phyloP scores from a whole-genome alignment of 441 rosid species.

The Gossypium lobatum region DNA sequence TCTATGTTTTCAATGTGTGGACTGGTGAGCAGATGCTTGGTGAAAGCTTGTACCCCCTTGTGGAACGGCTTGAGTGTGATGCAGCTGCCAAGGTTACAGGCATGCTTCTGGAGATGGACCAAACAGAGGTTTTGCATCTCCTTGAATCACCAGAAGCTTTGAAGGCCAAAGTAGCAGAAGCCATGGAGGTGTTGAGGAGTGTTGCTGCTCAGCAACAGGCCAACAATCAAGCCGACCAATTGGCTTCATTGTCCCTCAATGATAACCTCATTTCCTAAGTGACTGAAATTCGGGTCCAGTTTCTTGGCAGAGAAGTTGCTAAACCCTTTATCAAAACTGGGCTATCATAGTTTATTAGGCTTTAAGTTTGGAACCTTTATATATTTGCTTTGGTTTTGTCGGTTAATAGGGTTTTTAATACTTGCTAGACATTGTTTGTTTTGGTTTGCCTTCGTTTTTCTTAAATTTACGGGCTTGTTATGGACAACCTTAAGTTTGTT shows the following conservation, averaged over 20 bases:
- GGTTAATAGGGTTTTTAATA: background rate
- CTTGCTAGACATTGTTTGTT: background rate
- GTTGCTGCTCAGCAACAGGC: conserved; percentile 48
- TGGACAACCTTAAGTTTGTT: background rate
- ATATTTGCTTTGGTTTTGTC: background rate
- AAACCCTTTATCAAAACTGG: background rate
- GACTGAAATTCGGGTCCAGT: background rate
- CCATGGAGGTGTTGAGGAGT: conserved; percentile 63
- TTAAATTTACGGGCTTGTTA: background rate
- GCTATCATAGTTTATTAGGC: background rate
- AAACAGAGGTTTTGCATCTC: conserved; percentile 66
- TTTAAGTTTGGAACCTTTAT: background rate
- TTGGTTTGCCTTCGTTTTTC: background rate
- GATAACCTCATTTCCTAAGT: conserved; percentile 44
- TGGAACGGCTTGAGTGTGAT: conserved; percentile 60
- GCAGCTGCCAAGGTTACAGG: conserved; percentile 70
- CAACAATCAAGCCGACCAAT: conserved; percentile 40
- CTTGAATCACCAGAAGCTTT: conserved; percentile 63
- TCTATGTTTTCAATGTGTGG: background rate
- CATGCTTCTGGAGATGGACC: conserved; percentile 78
- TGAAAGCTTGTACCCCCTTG: conserved; percentile 58
- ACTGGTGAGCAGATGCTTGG: conserved; percentile 49
- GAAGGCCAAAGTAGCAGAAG: conserved; percentile 62
- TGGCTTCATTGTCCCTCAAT: conserved; percentile 48
- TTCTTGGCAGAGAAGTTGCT: background rate